Percentiles rank a stretch among this genome's conserved stretches.
phyloP scores from a whole-genome alignment of 2,329 filamentous ascomycete genomes.

The Fusarium nanum region DNA sequence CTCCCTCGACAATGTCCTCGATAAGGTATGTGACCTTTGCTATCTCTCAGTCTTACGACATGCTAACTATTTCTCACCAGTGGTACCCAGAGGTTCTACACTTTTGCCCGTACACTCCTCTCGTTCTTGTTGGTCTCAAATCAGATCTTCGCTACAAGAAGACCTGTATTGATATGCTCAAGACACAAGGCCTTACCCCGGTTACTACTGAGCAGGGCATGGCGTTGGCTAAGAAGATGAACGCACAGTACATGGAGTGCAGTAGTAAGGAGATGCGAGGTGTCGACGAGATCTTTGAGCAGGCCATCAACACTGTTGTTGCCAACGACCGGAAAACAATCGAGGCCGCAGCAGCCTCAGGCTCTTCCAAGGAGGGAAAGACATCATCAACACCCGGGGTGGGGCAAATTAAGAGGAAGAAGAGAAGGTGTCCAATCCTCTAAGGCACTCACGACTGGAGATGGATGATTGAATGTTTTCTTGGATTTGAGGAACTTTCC shows the following conservation, averaged over 20 bases:
- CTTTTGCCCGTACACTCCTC: conserved; percentile 96
- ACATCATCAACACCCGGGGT: conserved; percentile 57
- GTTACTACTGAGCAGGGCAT: conserved; percentile 92
- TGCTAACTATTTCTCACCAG: conserved; percentile 58
- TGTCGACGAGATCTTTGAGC: conserved; percentile 95
- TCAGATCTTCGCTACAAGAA: conserved; percentile 95
- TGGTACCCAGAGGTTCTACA: conserved; percentile 99
- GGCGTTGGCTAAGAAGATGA: conserved; percentile 91
- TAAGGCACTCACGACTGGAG: conserved; percentile 56
- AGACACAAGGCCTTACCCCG: conserved; percentile 95
- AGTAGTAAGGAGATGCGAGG: conserved; percentile 97
- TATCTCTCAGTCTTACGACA: background rate
- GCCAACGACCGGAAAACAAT: conserved; percentile 78
- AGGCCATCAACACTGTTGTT: conserved; percentile 90
- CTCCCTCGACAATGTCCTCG: conserved; percentile 97
- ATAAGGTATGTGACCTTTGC: conserved; percentile 76
- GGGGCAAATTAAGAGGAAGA: conserved; percentile 77
- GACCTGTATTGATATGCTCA: conserved; percentile 98
- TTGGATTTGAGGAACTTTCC: conserved; percentile 32
- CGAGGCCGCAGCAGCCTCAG: conserved; percentile 59
- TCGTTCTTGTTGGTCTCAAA: conserved; percentile 96
- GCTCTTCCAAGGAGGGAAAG: conserved; percentile 53
- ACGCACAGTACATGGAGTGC: conserved; percentile 96
- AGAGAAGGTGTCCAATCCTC: conserved; percentile 83
- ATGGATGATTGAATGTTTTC: conserved; percentile 34